Evolutionary conservation across 345 rosid species (phyloP).

Genomic region (Salix udensis): DNA sequence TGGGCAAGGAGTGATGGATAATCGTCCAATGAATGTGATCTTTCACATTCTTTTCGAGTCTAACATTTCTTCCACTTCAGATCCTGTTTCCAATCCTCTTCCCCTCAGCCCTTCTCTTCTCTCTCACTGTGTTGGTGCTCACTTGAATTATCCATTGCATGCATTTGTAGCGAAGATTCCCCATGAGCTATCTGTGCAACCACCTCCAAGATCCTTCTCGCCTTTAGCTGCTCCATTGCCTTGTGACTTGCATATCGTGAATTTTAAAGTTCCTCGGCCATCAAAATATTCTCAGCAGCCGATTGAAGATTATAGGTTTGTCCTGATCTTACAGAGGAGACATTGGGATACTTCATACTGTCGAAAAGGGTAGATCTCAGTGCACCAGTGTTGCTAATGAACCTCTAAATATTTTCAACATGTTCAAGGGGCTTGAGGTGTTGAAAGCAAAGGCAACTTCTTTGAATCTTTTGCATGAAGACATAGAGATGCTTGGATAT

Average conservation of each 20-base stretch:
- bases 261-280: constrained; percentile 78
- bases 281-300: constrained; percentile 57
- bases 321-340: constrained; percentile 62
- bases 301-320: constrained; percentile 54
- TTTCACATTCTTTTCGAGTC: constrained; percentile 70
- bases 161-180: constrained; percentile 73
- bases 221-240: constrained; percentile 74
- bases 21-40: constrained; percentile 66
- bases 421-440: constrained; percentile 73
- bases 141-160: constrained; percentile 76
- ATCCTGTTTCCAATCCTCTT: constrained; percentile 36
- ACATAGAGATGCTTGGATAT: constrained; percentile 68
- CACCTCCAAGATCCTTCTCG: constrained; percentile 49
- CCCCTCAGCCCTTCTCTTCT: constrained; percentile 82
- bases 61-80: constrained; percentile 54
- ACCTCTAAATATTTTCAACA: constrained; percentile 57
- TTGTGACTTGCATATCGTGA: constrained; percentile 86
- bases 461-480: constrained; percentile 85
- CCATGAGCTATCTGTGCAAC: constrained; percentile 57
- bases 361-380: constrained; percentile 52
- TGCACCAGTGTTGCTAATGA: constrained; percentile 62
- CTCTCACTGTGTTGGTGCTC: constrained; percentile 68
- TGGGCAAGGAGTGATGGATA: constrained; percentile 95
- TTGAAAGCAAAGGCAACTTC: constrained; percentile 67
- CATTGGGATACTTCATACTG: constrained; percentile 77